Evolutionary conservation across 2,329 filamentous ascomycete species (phyloP).

Genomic region (Hymenoscyphus fraxineus): DNA sequence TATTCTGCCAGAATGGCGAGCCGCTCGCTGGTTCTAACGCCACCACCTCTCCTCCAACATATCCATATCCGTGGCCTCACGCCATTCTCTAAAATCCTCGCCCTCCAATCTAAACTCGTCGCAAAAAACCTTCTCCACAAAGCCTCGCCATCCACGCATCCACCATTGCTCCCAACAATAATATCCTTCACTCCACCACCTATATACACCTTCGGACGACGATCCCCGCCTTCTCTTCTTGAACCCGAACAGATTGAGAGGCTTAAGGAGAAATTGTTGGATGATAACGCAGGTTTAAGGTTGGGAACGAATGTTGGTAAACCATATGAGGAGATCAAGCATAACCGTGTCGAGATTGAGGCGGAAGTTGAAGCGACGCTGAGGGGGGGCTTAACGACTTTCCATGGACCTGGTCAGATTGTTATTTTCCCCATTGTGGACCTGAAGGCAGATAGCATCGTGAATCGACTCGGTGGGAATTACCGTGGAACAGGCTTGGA

Average conservation of each 20-base stretch:
- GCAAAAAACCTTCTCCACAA: constrained; percentile 59
- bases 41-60: constrained; percentile 49
- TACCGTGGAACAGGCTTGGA: constrained; percentile 42
- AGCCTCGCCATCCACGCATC: constrained; percentile 31
- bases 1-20: too few relatives aligned
- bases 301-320: neutral
- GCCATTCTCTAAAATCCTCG: constrained; percentile 51
- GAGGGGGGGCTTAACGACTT: constrained; percentile 89
- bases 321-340: neutral
- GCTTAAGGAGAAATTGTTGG: neutral
- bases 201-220: constrained; percentile 85
- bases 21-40: constrained; percentile 3
- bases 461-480: neutral
- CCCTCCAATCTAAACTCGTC: constrained; percentile 55
- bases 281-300: neutral
- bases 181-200: constrained; percentile 79
- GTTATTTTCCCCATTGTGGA: constrained; percentile 93
- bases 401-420: constrained; percentile 90
- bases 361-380: constrained; percentile 37
- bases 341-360: neutral
- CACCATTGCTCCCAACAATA: constrained; percentile 61
- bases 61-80: constrained; percentile 53
- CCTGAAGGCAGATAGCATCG: constrained; percentile 44
- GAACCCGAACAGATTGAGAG: constrained; percentile 35
- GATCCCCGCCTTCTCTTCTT: constrained; percentile 48